Conservation (phyloP, 306 rosid species). For the Hylodesmum podocarpum region DNA sequence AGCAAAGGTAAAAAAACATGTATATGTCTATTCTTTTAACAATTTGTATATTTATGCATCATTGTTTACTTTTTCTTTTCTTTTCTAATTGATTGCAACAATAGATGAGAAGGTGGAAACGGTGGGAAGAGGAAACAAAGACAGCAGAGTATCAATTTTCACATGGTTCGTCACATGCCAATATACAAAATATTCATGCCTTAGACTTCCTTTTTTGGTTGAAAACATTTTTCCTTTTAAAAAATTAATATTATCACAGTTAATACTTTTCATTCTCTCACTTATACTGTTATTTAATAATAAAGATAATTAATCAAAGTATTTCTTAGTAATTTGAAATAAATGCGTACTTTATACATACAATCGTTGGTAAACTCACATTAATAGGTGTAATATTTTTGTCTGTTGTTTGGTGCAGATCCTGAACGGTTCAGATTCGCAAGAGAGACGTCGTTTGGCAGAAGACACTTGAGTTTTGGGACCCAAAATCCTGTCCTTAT, state of each 20-base stretch:
- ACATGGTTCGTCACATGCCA: background rate
- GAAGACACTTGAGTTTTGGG: background rate
- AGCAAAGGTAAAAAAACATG: conserved; percentile 53
- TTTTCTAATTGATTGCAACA: background rate
- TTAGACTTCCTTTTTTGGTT: background rate
- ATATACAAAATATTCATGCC: background rate
- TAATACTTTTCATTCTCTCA: background rate
- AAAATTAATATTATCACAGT: no score
- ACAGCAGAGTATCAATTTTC: conserved; percentile 1
- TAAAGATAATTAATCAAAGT: background rate
- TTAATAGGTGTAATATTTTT: background rate
- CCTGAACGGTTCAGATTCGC: conserved; percentile 6
- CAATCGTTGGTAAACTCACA: background rate
- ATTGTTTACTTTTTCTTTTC: no score
- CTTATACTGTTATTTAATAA: background rate
- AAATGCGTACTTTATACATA: background rate
- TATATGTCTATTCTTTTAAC: background rate
- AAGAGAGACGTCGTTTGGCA: background rate
- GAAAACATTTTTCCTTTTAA: no score
- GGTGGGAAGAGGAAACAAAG: conserved; percentile 4
- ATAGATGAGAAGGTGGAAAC: conserved; percentile 9
- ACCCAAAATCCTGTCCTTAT: background rate
- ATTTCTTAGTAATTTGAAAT: background rate
- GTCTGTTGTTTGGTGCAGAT: background rate
- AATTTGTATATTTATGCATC: background rate